Evolutionary conservation across 768 basidiomycete species (phyloP), one percentile per base, ranked within the genome.

Genomic region (Phlebiopsis flavidoalba): DNA sequence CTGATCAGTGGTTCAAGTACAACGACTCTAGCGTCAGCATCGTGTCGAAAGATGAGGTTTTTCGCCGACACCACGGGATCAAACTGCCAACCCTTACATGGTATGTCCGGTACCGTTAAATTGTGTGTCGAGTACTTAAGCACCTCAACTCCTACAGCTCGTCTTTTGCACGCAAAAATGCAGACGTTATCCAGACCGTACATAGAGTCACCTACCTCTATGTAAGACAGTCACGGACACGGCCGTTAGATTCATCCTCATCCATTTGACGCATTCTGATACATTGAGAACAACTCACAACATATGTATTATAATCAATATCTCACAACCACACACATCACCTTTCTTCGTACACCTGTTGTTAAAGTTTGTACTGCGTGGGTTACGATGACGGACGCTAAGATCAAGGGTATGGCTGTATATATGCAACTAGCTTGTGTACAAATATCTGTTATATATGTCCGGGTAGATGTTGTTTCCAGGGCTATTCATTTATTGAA

Each of bases 1-100:
- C 87, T 11, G 89, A 97, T 60, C 80, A 82, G 48, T 98, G 95
- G 93, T 93, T 95, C 82, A 96, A 96, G 75, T 94, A 96, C 76
- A 98, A 98, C 70, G 95, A 98, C 70, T 92, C 92, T 40, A 86
- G 84, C 60, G 93, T 98, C 8, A 80, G 84, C 3, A 79, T 84
- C 26, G 91, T 93, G 0, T 73, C 80, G 8, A 89, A 91, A 67
- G 84, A 85, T 8, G 95, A 97, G 67, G 89, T 98, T 1, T 77
- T 97, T 56, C n/a, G 87, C 86, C 31, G 92, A 97, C 75, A 91
- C 93, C 37, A 93, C 91, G n/a, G 91, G 90, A 21, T 88, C 84
- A 17, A n/a, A 93, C 85, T 37, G 92, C 90, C n/a, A 94, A 94
- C 68, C 92, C 92, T 26, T 94, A 94, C 75, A 76, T 94, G 74